Conservation (phyloP, 2,329 filamentous ascomycete species). For the Atkinsonella texensis region DNA sequence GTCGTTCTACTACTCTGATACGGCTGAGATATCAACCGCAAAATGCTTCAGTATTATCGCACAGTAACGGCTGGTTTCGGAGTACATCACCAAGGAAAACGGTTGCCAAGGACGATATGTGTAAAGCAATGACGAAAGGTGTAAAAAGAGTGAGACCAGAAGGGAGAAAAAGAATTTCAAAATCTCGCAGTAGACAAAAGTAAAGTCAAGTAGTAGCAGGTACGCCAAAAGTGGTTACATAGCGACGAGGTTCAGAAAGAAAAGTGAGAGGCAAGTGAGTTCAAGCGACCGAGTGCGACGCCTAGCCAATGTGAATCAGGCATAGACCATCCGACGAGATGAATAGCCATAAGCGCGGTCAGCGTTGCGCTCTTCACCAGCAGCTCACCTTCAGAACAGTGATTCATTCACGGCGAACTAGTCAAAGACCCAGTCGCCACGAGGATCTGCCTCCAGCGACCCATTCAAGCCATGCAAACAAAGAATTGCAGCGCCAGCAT, state of each 20-base stretch:
- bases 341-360: background rate
- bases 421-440: background rate
- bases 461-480: background rate
- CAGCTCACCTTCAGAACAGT: background rate
- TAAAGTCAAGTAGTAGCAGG: background rate
- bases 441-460: background rate
- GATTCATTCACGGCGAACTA: background rate
- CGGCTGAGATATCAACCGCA: too few relatives aligned
- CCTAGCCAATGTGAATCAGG: background rate
- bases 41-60: background rate
- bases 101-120: background rate
- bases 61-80: background rate
- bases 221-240: background rate
- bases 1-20: too few relatives aligned
- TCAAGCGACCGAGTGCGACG: background rate
- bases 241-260: background rate
- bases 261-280: conserved; percentile 3
- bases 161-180: background rate
- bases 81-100: background rate
- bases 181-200: background rate
- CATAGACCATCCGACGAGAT: background rate
- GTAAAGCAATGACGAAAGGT: background rate
- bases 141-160: background rate
- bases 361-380: background rate
- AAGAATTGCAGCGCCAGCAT: background rate